Evolutionary conservation across 495 filamentous ascomycete genomes (phyloP).

Genomic region (Penicillium antarcticum): DNA sequence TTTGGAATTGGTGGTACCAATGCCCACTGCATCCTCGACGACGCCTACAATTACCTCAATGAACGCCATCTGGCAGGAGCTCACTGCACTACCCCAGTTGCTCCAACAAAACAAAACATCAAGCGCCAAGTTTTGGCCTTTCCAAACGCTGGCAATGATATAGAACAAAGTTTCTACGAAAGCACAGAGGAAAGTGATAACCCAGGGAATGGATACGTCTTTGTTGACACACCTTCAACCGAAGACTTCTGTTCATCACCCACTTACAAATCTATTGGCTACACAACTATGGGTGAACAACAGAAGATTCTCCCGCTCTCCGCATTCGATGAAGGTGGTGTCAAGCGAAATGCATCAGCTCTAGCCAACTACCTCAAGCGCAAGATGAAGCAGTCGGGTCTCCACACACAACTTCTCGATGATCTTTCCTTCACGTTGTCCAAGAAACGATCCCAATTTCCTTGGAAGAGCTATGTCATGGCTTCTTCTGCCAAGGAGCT

Average conservation of each 20-base stretch:
- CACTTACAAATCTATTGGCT: neutral
- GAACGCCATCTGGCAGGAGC: constrained; percentile 4
- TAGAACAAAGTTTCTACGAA: neutral
- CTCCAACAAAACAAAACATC: neutral
- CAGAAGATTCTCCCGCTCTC: constrained; percentile 23
- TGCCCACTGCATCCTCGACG: constrained; percentile 58
- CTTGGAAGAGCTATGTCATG: constrained; percentile 23
- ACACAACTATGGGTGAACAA: constrained; percentile 2
- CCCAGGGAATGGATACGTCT: neutral
- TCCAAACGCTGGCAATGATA: neutral
- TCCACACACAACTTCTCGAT: constrained; percentile 10
- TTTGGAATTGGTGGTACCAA: constrained; percentile 67
- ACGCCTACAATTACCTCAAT: constrained; percentile 19
- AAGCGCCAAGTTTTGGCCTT: neutral
- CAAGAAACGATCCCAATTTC: constrained; percentile 18
- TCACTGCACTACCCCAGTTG: constrained; percentile 8
- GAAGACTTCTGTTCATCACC: constrained; percentile 7
- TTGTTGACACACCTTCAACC: constrained; percentile 10
- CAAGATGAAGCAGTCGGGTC: neutral
- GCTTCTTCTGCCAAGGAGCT: constrained; percentile 23
- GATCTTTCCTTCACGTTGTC: constrained; percentile 27
- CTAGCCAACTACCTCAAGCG: constrained; percentile 18
- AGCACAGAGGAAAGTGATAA: constrained; percentile 11
- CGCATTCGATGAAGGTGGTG: constrained; percentile 30
- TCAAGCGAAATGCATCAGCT: constrained; percentile 21